Base-by-base conservation (phyloP, 225 moss, liverwort and hornwort genomes). In the Sphagnum contortum region DNA sequence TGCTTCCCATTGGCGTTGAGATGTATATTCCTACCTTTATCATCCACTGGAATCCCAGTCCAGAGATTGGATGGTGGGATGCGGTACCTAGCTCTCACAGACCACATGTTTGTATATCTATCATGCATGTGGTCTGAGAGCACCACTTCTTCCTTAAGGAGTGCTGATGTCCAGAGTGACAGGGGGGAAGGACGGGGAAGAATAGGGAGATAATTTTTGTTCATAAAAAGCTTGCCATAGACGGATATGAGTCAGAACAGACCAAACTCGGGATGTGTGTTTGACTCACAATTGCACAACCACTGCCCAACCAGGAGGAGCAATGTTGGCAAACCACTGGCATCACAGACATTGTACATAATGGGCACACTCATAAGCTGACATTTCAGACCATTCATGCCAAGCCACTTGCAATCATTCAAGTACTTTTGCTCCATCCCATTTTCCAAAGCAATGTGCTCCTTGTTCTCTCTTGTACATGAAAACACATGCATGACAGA, bases 1-100 rank as follows among this genome's bases (percentile, higher is more conserved):
- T 92, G 55, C 69, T 92, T 9, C 96, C 96, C 0, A 90, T 92
- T 47, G 88, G 83, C 48, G 75, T 92, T 62, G 75, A 80, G 4
- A 70, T 88, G 49, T 71, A 75, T 50, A 81, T 92, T 57, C 90
- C 96, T 11, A 67, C 68, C 14, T 76, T 85, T 57, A 85, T 96
- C 50, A 76, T 89, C 56, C 85, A 90, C 76, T 82, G 85, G 84
- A 82, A 83, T 48, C 73, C 80, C 12, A 80, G 68, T 48, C 92
- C 96, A 12, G 90, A 89, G 75, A 70, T 96, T 61, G 96, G 96
- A 75, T 96, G 96, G 96, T 96, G 96, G 96, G 90, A 96, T 69
- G 70, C 81, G 83, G 95, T 91, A 83, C 64, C 12, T 50, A 65
- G 11, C 10, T 66, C 48, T 29, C 29, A 29, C 29, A 29, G 29